These are phyloP conservation scores for Chaetomidium leptoderma DNA, from an alignment of 495 filamentous ascomycete genomes.

Conservation along the genomic window DNA sequence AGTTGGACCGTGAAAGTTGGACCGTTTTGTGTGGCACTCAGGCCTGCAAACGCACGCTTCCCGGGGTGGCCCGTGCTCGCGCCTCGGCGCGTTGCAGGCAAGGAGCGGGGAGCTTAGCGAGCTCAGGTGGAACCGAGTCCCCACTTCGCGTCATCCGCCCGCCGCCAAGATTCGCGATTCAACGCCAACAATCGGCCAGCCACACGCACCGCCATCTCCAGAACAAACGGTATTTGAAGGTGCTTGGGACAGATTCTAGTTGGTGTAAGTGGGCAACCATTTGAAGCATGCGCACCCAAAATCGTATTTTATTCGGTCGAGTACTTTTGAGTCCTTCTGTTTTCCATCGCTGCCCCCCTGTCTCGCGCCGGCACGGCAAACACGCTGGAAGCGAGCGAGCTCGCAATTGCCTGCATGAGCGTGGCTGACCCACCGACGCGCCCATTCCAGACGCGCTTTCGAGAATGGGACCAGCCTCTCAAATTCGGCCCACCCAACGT, in stretches of 20 bases:
- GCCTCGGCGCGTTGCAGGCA: slow-evolving; percentile 6
- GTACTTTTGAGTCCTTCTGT: neutral
- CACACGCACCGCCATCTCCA: neutral
- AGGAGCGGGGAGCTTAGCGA: neutral
- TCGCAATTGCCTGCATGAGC: neutral
- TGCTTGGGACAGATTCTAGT: neutral
- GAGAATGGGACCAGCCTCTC: slow-evolving; percentile 35
- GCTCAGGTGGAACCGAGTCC: no score
- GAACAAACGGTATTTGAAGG: neutral
- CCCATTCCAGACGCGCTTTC: slow-evolving; percentile 28
- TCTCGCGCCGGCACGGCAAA: neutral
- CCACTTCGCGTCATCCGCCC: slow-evolving; percentile 9
- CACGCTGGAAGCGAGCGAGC: neutral
- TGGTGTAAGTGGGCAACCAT: neutral
- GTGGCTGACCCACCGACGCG: slow-evolving; percentile 31
- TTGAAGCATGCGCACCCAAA: neutral
- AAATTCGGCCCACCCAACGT: slow-evolving; percentile 23
- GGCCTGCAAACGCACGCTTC: neutral
- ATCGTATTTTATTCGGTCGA: neutral
- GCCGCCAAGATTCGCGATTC: slow-evolving; percentile 10
- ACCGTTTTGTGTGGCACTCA: neutral
- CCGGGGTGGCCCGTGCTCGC: slow-evolving; percentile 11
- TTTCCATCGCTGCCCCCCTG: neutral
- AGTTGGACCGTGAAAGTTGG: neutral
- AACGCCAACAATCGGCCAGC: slow-evolving; percentile 7